Percentiles rank a stretch among this genome's conserved stretches.
Evolutionary conservation across 306 rosid species (phyloP).

Genomic region (Inga leiocalycina): DNA sequence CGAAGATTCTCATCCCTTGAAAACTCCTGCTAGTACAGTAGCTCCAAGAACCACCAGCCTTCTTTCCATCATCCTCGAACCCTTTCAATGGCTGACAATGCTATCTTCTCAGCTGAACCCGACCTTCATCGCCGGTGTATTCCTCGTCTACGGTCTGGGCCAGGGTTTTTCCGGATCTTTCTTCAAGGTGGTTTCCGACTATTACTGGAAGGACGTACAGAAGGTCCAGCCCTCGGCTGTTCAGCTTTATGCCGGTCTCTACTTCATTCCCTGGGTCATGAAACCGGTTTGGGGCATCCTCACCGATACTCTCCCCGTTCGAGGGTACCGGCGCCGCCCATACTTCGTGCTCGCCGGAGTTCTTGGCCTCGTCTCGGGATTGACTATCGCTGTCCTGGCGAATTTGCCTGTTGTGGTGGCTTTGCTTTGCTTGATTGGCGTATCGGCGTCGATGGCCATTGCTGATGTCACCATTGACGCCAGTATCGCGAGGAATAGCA

Average conservation of each 20-base stretch:
- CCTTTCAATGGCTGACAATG: constrained; percentile 54
- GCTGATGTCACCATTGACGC: constrained; percentile 82
- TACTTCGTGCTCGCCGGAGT: constrained; percentile 57
- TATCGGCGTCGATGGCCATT: constrained; percentile 59
- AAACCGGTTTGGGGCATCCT: constrained; percentile 78
- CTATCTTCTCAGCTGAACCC: constrained; percentile 51
- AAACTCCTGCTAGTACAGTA: not conserved
- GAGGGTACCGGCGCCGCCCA: constrained; percentile 60
- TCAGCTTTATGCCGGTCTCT: constrained; percentile 58
- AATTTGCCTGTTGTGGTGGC: constrained; percentile 40
- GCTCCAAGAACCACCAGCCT: not conserved
- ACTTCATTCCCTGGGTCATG: constrained; percentile 71
- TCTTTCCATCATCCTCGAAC: constrained; percentile 32
- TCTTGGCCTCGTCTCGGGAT: constrained; percentile 44
- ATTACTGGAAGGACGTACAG: constrained; percentile 83
- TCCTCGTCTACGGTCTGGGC: constrained; percentile 59
- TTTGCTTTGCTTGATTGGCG: constrained; percentile 51
- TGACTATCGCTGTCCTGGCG: constrained; percentile 29
- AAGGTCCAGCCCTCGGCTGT: constrained; percentile 61
- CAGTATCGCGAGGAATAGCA: constrained; percentile 72
- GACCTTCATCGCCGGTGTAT: constrained; percentile 49
- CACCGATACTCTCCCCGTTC: constrained; percentile 61
- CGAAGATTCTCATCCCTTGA: constrained; percentile 6
- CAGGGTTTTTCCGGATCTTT: constrained; percentile 67
- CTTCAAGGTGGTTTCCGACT: constrained; percentile 64